Base-by-base conservation (phyloP, 257 asterid species). In the Cinchona pubescens region DNA sequence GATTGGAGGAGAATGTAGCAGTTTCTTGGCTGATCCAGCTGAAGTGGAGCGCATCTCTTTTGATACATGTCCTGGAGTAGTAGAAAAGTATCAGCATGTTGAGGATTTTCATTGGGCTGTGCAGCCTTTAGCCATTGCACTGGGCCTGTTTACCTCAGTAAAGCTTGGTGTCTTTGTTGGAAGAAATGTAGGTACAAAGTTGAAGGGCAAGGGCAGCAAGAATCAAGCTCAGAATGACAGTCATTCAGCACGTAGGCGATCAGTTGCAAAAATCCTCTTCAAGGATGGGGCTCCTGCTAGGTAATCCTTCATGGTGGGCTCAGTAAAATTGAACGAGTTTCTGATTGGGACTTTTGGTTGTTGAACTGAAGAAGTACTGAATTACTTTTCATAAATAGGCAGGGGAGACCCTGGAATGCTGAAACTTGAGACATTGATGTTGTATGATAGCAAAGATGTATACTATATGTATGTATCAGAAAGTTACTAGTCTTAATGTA, bases 31-130 rank as follows among this genome's bases (percentile, higher is more conserved):
- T 35, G 83, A 86, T 76, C 95, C 95, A 11, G 87, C 81, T 69
- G 90, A 89, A 83, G 90, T 84, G 76, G 88, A 87, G 76, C 72
- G 13, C 2, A 80, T 87, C 5, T 87, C 90, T 8, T 86, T 89
- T 37, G 90, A 87, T 67, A 79, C 83, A 1, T 87, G 95, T 68
- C 80, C 81, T 2, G 87, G 92, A 59, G 46, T 87, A 71, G 61
- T 85, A 78, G 88, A 87, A 65, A 89, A 89, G 81, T 89, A 87
- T n/a, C 82, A 87, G 69, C 88, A 80, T 19, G 73, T 83, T 14
- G 95, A 89, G 81, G 95, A 87, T 79, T 83, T 80, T 65, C 92
- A 89, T 60, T 89, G 95, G 95, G 83, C 85, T 9, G 90, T 89
- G 70, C 74, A 89, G 71, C 92, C 95, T 68, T 56, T 83, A 19